Conservation (phyloP, 768 basidiomycete genomes). For the Mycena rosella region DNA sequence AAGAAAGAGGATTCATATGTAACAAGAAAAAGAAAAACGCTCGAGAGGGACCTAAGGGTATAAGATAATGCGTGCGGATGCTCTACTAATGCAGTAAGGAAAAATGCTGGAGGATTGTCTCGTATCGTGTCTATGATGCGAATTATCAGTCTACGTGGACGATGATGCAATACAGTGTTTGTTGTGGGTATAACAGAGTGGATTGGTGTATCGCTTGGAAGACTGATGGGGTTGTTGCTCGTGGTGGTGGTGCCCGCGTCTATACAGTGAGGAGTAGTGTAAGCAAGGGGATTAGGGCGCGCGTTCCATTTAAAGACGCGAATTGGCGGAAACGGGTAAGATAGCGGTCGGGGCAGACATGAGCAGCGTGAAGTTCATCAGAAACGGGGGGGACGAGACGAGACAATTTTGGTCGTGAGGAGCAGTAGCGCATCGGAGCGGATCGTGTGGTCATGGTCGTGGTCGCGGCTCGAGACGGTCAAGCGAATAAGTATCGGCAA, state of each 20-base stretch:
- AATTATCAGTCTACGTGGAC: constrained; percentile 45
- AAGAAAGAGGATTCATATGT: constrained; percentile 12
- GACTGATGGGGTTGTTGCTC: constrained; percentile 40
- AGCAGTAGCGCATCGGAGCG: constrained; percentile 59
- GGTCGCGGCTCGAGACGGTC: constrained; percentile 28
- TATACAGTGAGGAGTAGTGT: constrained; percentile 29
- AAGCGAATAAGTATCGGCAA: constrained; percentile 32
- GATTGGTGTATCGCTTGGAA: constrained; percentile 49
- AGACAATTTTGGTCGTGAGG: constrained; percentile 64
- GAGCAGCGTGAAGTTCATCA: constrained; percentile 57
- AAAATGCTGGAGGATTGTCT: constrained; percentile 40
- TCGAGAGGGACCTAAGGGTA: constrained; percentile 47
- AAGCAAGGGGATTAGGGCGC: constrained; percentile 33
- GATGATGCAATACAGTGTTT: constrained; percentile 45
- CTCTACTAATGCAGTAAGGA: constrained; percentile 55
- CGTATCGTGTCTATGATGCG: constrained; percentile 41
- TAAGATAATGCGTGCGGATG: constrained; percentile 68
- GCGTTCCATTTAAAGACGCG: constrained; percentile 36
- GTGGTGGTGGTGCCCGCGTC: constrained; percentile 32
- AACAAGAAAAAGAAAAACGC: constrained; percentile 37
- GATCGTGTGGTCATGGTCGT: constrained; percentile 41
- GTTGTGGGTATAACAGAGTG: constrained; percentile 37
- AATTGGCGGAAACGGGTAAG: constrained; percentile 40
- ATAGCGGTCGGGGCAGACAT: constrained; percentile 49
- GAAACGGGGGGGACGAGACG: constrained; percentile 59